A percentile compares a stretch with the other conserved stretches of the same genome.
Evolutionary conservation across 2,329 filamentous ascomycete genomes (phyloP).

Genomic region (Phyllosticta capitalensis): DNA sequence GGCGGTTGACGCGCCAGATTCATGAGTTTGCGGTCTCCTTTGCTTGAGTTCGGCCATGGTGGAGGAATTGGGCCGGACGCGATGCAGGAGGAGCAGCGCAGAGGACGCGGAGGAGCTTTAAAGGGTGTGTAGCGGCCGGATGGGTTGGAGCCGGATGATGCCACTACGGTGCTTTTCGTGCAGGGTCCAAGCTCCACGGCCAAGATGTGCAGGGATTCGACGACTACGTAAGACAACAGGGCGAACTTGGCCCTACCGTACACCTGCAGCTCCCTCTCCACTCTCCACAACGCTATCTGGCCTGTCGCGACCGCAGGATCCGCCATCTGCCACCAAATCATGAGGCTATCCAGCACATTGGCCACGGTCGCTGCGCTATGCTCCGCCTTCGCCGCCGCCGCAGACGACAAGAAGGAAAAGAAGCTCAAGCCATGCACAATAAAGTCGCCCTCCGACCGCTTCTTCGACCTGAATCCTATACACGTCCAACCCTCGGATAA

Average conservation of each 20-base stretch:
- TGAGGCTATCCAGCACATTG: constrained; percentile 20
- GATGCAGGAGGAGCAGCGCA: background rate
- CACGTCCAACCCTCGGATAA: constrained; percentile 38
- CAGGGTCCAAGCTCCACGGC: background rate
- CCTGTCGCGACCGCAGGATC: background rate
- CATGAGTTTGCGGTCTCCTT: background rate
- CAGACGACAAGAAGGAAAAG: constrained; percentile 34
- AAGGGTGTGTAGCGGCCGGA: background rate
- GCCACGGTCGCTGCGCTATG: constrained; percentile 24
- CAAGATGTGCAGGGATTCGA: background rate
- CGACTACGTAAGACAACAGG: constrained; percentile 7
- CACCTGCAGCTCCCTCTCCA: background rate
- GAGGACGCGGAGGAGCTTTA: background rate
- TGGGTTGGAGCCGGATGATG: background rate
- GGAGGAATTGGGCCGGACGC: background rate
- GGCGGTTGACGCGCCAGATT: background rate
- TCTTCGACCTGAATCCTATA: constrained; percentile 54
- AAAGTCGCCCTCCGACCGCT: constrained; percentile 50
- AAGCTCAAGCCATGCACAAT: constrained; percentile 51
- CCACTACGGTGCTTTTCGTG: background rate
- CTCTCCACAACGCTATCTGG: background rate
- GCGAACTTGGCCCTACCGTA: too few species aligned
- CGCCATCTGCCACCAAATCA: constrained; percentile 8
- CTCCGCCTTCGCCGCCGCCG: constrained; percentile 26
- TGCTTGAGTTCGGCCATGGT: constrained; percentile 6